Conservation (phyloP, 2,329 filamentous ascomycete genomes). For the Helotiales sp. region DNA sequence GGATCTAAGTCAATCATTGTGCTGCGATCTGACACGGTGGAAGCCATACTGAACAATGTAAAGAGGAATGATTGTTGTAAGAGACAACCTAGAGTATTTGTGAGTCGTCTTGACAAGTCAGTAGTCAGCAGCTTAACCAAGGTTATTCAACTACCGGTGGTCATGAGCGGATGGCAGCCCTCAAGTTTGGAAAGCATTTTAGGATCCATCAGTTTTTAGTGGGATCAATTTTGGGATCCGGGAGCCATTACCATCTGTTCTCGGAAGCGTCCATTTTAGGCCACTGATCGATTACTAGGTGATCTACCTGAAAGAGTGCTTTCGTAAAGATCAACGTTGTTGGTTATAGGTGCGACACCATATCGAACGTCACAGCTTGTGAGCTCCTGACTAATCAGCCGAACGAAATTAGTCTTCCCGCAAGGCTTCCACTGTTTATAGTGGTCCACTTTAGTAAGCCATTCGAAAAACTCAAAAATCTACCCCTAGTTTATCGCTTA, state of each 20-base stretch:
- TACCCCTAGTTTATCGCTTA: background rate
- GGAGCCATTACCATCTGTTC: background rate
- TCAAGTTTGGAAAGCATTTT: background rate
- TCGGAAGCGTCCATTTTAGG: background rate
- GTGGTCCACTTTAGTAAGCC: background rate
- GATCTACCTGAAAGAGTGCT: constrained; percentile 10
- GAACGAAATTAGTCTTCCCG: background rate
- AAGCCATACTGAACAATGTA: background rate
- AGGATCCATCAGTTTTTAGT: background rate
- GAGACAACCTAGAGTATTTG: background rate
- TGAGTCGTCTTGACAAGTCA: background rate
- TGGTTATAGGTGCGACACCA: constrained; percentile 31
- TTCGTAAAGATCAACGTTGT: constrained; percentile 12
- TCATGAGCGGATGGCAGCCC: background rate
- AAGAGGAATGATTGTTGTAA: background rate
- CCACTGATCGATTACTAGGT: background rate
- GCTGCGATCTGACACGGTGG: background rate
- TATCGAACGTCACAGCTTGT: constrained; percentile 20
- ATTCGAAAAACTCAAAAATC: background rate
- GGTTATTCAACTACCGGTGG: background rate
- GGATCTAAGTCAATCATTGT: background rate
- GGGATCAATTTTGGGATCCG: background rate
- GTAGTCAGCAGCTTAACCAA: background rate
- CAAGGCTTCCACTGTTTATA: background rate
- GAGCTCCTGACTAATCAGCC: constrained; percentile 10